Conservation (phyloP, 169 alveolate genomes). For the Eimeria brunetti region DNA sequence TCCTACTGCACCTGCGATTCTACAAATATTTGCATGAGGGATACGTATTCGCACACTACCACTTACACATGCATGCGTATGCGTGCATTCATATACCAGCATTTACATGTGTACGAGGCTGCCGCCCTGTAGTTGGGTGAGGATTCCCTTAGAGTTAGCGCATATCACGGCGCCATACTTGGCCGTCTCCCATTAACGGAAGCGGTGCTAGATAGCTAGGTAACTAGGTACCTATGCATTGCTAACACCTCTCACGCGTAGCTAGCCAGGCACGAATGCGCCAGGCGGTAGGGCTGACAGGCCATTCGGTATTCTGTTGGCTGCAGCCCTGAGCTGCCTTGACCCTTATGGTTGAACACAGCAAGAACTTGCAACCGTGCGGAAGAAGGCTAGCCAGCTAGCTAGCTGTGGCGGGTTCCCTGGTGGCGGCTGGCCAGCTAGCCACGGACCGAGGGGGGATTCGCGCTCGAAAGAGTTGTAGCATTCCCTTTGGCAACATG, state of each 20-base stretch:
- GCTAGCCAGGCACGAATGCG: neutral
- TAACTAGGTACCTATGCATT: neutral
- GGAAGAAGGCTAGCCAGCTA: neutral
- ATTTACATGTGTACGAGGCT: neutral
- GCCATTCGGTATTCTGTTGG: neutral
- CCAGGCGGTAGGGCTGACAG: neutral
- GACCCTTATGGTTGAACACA: neutral
- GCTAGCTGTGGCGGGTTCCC: neutral
- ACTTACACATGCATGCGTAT: neutral
- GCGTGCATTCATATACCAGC: neutral
- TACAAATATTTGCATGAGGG: neutral
- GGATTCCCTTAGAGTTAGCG: neutral
- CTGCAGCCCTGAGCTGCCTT: neutral
- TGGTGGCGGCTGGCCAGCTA: conserved; percentile 1
- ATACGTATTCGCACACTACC: neutral
- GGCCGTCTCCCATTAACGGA: neutral
- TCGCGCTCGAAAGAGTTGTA: neutral
- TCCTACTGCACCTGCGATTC: neutral
- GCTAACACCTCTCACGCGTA: neutral
- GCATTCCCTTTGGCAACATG: neutral
- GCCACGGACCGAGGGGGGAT: neutral
- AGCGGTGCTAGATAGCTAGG: neutral
- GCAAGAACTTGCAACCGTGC: neutral
- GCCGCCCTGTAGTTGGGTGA: neutral
- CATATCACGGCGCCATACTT: neutral